phyloP scores from a whole-genome alignment of 768 basidiomycete species.

The Ramaria rubella region DNA sequence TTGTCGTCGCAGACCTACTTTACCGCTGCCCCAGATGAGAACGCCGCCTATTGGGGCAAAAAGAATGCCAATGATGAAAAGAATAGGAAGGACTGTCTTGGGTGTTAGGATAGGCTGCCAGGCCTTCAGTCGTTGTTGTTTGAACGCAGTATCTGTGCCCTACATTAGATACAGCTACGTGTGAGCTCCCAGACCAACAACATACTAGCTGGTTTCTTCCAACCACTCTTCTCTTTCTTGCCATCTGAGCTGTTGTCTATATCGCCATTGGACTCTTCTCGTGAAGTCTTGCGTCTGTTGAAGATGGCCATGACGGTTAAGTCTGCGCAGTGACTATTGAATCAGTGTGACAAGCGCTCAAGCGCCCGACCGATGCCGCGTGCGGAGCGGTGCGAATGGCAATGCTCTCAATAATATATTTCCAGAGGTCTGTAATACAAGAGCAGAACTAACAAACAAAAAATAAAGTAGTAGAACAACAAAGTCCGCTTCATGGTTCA shows the following conservation, averaged over 20 bases:
- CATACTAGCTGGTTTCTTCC: conserved; percentile 81
- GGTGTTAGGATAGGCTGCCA: conserved; percentile 99
- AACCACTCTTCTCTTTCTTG: conserved; percentile 80
- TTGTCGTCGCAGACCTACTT: conserved; percentile 32
- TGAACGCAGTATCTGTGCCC: conserved; percentile 90
- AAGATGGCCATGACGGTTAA: conserved; percentile 26
- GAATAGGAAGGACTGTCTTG: conserved; percentile 92
- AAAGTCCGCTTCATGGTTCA: too few species aligned
- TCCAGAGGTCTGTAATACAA: too few species aligned
- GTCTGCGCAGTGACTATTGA: too few species aligned
- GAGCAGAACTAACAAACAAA: too few species aligned
- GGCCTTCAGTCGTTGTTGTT: conserved; percentile 98
- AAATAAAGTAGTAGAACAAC: too few species aligned
- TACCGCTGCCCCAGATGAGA: conserved; percentile 82
- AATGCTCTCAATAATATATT: background rate
- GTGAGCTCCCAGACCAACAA: conserved; percentile 14
- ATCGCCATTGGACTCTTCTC: conserved; percentile 25
- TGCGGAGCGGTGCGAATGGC: background rate
- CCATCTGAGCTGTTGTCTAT: conserved; percentile 36
- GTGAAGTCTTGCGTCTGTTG: conserved; percentile 23
- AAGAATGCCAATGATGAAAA: conserved; percentile 90
- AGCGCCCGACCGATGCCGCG: too few species aligned
- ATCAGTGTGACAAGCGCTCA: background rate
- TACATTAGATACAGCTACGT: too few species aligned
- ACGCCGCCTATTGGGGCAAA: conserved; percentile 96